Evolutionary conservation across 139 green algal genomes (phyloP).

Genomic region (Micractinium sp.): DNA sequence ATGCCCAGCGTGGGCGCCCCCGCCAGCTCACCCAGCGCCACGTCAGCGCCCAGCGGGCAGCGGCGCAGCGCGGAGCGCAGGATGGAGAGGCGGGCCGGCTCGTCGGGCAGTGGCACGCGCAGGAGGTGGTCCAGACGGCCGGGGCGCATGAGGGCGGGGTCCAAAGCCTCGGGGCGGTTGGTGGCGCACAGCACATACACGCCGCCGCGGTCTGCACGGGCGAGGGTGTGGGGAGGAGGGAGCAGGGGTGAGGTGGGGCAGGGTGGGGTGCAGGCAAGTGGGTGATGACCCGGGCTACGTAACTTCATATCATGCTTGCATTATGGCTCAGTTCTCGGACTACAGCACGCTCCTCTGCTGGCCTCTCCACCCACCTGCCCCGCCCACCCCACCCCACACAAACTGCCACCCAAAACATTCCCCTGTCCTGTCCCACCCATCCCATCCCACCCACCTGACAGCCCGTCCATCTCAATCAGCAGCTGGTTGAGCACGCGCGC

Average conservation of each 20-base stretch:
- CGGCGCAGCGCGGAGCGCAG: constrained; percentile 27
- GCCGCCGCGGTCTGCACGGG: constrained; percentile 4
- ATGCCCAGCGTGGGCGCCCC: constrained; percentile 32
- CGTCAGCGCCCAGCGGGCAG: constrained; percentile 36
- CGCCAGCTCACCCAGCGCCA: constrained; percentile 34
- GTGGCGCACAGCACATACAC: constrained; percentile 79
- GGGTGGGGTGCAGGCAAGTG: not conserved
- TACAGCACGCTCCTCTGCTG: too few relatives aligned
- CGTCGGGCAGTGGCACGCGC: constrained; percentile 55
- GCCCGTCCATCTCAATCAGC: constrained; percentile 60
- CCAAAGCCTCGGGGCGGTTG: constrained; percentile 77
- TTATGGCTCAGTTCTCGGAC: too few relatives aligned
- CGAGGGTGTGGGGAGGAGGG: not conserved
- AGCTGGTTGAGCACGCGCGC: constrained; percentile 61
- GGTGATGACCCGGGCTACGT: not conserved
- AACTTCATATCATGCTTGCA: too few relatives aligned
- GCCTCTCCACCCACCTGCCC: not conserved
- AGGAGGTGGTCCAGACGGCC: constrained; percentile 76
- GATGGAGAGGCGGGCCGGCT: constrained; percentile 38
- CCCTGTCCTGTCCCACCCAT: not conserved
- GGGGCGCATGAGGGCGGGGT: constrained; percentile 74
- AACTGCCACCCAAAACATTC: too few relatives aligned
- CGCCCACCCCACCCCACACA: not conserved
- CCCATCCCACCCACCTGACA: not conserved
- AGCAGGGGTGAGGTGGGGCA: not conserved